Base-by-base conservation (phyloP, 495 filamentous ascomycete species). In the Cudoniella acicularis region DNA sequence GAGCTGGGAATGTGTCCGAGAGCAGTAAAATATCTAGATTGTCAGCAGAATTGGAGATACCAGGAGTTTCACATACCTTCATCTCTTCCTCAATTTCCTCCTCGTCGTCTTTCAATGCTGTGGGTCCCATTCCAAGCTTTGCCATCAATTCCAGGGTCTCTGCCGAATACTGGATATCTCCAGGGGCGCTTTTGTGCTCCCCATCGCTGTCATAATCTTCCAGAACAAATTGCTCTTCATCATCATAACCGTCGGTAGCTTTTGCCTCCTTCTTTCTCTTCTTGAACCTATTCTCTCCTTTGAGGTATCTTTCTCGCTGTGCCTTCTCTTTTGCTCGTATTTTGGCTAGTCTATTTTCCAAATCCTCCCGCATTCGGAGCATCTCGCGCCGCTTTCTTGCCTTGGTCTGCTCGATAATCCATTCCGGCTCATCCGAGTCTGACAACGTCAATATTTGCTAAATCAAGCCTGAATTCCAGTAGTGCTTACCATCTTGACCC, bases 1-100 rank as follows among this genome's bases (percentile, higher is more conserved):
- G 18, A 98, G 73, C 66, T 98, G 94, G 0, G 94, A 98, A 66
- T 98, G 94, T 1, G 94, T 98, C 64, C 94, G 79, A 13, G 94
- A 98, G 57, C 92, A 96, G 70, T 89, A 98, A 70, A 89, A 96
- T 23, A 98, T 89, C 79, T 85, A 53, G 8, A 51, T 10, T 43
- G 26, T 57, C 27, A 60, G 30, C 3, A 6, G 52, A 4, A 21
- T 54, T 49, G 11, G 46, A 45, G 4, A 49, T 16, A 30, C 23
- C 67, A 62, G 50, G 24, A 42, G 41, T 30, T 58, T 45, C 26
- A 45, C 59, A 4, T 27, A 82, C 83, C 73, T 91, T 92, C 18
- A 86, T 76, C 48, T 85, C 78, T 51, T 83, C 77, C 22, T 80
- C 79, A 10, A 76, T 67, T 53, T 85, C 83, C 10, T 80, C 75